Percentiles rank a stretch among this genome's conserved stretches.
These are phyloP conservation scores for Medakamo hakoo DNA, from an alignment of 139 green algal genomes.

Conservation along the genomic window DNA sequence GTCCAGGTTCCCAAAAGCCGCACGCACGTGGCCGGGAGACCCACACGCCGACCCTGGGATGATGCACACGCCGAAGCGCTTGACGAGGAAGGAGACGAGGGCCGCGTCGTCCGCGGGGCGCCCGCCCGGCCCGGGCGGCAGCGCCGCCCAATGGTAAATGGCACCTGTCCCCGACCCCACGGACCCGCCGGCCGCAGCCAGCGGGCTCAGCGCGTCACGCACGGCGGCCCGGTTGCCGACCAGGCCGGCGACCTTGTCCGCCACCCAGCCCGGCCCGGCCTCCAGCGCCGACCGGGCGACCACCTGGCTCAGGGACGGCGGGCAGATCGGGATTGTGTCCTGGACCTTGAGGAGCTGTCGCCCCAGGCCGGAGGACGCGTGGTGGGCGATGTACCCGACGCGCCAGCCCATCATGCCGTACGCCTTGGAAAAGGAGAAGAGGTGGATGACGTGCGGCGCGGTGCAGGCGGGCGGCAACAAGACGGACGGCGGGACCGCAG, in stretches of 20 bases:
- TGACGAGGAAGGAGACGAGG: constrained; percentile 71
- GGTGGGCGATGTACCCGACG: constrained; percentile 66
- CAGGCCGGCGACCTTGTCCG: constrained; percentile 18
- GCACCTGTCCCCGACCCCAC: constrained; percentile 61
- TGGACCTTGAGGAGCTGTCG: constrained; percentile 64
- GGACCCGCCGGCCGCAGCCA: constrained; percentile 19
- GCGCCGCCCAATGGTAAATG: constrained; percentile 78
- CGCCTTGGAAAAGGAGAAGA: constrained; percentile 80
- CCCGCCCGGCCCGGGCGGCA: constrained; percentile 34
- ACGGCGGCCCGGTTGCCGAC: constrained; percentile 34
- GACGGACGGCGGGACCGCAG: too few relatives aligned
- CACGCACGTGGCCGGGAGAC: constrained; percentile 51
- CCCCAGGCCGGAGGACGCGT: constrained; percentile 11
- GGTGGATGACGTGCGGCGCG: constrained; percentile 54
- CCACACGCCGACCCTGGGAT: constrained; percentile 76
- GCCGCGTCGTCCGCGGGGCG: constrained; percentile 39
- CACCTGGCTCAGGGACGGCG: constrained; percentile 52
- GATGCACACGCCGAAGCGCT: constrained; percentile 65
- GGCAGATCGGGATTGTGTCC: constrained; percentile 86
- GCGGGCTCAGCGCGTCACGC: constrained; percentile 43
- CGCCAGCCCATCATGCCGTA: constrained; percentile 83
- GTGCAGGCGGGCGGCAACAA: constrained; percentile 32
- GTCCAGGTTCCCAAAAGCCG: constrained; percentile 64
- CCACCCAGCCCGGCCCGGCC: constrained; percentile 37
- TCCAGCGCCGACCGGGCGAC: constrained; percentile 44